phyloP scores from a whole-genome alignment of 1,139 yeast genomes.

The Pichia kudriavzevii region DNA sequence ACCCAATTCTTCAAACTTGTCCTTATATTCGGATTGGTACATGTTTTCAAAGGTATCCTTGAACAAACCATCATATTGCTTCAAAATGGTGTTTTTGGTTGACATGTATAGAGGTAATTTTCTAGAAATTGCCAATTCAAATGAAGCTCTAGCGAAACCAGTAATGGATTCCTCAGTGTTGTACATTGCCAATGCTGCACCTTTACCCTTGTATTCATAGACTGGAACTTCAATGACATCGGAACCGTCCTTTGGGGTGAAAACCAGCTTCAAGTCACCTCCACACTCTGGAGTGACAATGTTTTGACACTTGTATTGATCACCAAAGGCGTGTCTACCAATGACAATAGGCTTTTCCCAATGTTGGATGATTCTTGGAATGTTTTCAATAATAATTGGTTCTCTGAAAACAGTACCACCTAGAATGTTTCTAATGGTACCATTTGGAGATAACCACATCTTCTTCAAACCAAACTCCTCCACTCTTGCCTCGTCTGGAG shows the following conservation, averaged over 20 bases:
- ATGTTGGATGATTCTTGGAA: conserved; percentile 68
- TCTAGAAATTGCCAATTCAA: conserved; percentile 63
- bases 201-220: conserved; percentile 54
- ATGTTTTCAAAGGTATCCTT: conserved; percentile 70
- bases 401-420: conserved; percentile 84
- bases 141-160: conserved; percentile 74
- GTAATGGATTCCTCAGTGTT: conserved; percentile 73
- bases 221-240: conserved; percentile 42
- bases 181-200: conserved; percentile 78
- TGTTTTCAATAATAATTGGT: conserved; percentile 62
- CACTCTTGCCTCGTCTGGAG: conserved; percentile 79
- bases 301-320: conserved; percentile 78
- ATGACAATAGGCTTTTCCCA: conserved; percentile 81
- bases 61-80: conserved; percentile 76
- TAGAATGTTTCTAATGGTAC: conserved; percentile 72
- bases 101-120: conserved; percentile 62
- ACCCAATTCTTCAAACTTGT: conserved; percentile 54
- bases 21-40: conserved; percentile 51
- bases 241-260: conserved; percentile 57
- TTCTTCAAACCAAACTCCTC: conserved; percentile 65
- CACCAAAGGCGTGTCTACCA: conserved; percentile 84
- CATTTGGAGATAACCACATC: conserved; percentile 85
- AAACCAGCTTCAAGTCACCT: conserved; percentile 60
- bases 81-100: conserved; percentile 74
- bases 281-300: conserved; percentile 64